Percentiles rank a stretch among this genome's conserved stretches.
Conservation (phyloP, 2,329 filamentous ascomycete species). For the Apiospora aurea region DNA sequence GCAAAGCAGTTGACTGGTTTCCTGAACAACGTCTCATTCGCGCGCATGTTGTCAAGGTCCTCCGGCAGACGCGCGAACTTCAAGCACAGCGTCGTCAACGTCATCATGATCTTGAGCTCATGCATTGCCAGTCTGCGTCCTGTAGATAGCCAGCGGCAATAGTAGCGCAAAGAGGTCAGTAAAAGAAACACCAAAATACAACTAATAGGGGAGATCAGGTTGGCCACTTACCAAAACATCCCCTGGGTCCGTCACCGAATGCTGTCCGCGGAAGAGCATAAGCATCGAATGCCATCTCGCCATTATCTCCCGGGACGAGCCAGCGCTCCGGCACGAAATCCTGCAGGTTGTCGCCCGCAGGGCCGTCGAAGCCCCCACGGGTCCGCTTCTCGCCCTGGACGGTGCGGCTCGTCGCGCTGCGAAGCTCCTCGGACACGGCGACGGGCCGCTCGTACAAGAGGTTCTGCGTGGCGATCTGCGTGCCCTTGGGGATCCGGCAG, state of each 20-base stretch:
- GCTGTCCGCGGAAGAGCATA: constrained; percentile 27
- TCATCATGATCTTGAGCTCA: constrained; percentile 33
- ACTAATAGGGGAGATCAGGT: background rate
- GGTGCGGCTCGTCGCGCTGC: background rate
- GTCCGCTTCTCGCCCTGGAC: constrained; percentile 7
- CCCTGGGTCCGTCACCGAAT: constrained; percentile 32
- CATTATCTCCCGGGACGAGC: constrained; percentile 27
- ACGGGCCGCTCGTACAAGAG: background rate
- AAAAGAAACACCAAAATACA: background rate
- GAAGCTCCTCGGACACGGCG: background rate
- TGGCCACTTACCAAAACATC: constrained; percentile 32
- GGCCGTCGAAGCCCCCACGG: constrained; percentile 15
- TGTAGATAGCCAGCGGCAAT: background rate
- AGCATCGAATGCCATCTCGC: constrained; percentile 29
- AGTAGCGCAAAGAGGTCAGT: background rate
- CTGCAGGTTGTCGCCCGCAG: constrained; percentile 25
- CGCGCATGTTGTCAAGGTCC: constrained; percentile 30
- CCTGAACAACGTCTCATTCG: constrained; percentile 29
- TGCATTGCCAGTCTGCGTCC: constrained; percentile 31
- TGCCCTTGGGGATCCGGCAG: background rate
- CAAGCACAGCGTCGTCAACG: constrained; percentile 30
- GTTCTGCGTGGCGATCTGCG: background rate
- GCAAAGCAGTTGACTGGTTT: constrained; percentile 28
- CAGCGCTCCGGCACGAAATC: constrained; percentile 31
- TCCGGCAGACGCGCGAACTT: constrained; percentile 30